phyloP scores from a whole-genome alignment of 345 rosid species.

The Geranium brycei region DNA sequence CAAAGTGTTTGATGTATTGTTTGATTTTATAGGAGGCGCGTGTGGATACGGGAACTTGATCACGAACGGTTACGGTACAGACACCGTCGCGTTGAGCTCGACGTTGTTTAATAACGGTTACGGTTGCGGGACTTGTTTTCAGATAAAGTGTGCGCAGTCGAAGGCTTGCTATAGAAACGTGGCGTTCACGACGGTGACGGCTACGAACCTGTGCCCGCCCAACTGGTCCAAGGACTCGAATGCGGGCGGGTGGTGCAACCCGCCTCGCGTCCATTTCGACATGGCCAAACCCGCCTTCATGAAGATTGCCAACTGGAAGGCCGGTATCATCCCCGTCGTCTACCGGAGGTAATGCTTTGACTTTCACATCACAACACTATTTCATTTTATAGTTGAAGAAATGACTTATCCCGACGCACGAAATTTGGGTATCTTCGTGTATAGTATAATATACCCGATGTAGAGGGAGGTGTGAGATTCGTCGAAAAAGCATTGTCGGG shows the following conservation, averaged over 20 bases:
- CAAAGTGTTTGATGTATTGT: background rate
- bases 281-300: conserved; percentile 68
- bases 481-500: too few relatives aligned
- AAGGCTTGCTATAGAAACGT: conserved; percentile 30
- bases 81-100: conserved; percentile 63
- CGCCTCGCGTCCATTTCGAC: conserved; percentile 62
- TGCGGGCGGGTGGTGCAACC: conserved; percentile 75
- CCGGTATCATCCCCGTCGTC: conserved; percentile 55
- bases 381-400: too few relatives aligned
- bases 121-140: conserved; percentile 67
- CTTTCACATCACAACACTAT: too few relatives aligned
- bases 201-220: conserved; percentile 69
- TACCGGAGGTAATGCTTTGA: conserved; percentile 32
- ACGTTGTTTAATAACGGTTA: conserved; percentile 58
- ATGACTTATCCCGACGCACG: too few relatives aligned
- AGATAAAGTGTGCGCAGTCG: conserved; percentile 48
- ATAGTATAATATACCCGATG: too few relatives aligned
- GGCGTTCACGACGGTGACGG: conserved; percentile 43
- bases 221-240: conserved; percentile 42
- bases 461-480: too few relatives aligned
- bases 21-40: conserved; percentile 50
- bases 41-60: conserved; percentile 74
- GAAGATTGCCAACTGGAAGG: conserved; percentile 61
- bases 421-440: too few relatives aligned
- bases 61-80: conserved; percentile 48